Base-by-base conservation (phyloP, 2,329 filamentous ascomycete species). In the Fusarium nematophilum region DNA sequence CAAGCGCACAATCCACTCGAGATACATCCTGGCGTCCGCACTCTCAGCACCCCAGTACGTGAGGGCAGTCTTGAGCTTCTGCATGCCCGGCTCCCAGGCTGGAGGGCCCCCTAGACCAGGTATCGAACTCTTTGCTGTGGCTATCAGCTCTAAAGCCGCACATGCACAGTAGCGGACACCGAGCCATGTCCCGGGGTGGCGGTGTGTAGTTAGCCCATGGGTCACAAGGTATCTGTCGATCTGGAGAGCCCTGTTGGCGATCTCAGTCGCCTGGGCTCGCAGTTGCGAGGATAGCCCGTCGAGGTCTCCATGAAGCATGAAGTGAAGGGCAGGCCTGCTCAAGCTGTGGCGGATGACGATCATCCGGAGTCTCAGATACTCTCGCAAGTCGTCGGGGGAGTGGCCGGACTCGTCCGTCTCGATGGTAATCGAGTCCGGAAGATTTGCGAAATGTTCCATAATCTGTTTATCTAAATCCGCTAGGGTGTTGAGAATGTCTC, bases 21-120 rank as follows among this genome's bases (percentile, higher is more conserved):
- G 37, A 39, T 39, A 39, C n/a, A 39, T 39, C 37, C 37, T 39
- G 2, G 37, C 37, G 23, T 39, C 37, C 18, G 37, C 37, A 26
- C 37, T 39, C 11, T 39, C 37, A 26, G 37, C 18, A 26, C 37
- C 37, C 37, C 37, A 39, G 23, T 39, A 39, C 18, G 11, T 39
- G 21, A 39, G 37, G 5, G 37, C 37, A n/a, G 18, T 39, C 37
- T 39, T 39, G 21, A 39, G 23, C 13, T 39, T 39, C 37, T 39
- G 18, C 37, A 39, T 26, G 6, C 23, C 8, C 8, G 9, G 37
- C 37, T 23, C 18, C 37, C 37, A 39, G 10, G 37, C 14, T 6
- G 37, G 18, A 27, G 37, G n/a, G 8, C n/a, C 17, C 13, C 23
- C 23, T 3, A 39, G 37, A 14, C 23, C 37, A 9, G 37, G 18